Evolutionary conservation across 345 rosid genomes (phyloP).

Genomic region (Garcia nutans): DNA sequence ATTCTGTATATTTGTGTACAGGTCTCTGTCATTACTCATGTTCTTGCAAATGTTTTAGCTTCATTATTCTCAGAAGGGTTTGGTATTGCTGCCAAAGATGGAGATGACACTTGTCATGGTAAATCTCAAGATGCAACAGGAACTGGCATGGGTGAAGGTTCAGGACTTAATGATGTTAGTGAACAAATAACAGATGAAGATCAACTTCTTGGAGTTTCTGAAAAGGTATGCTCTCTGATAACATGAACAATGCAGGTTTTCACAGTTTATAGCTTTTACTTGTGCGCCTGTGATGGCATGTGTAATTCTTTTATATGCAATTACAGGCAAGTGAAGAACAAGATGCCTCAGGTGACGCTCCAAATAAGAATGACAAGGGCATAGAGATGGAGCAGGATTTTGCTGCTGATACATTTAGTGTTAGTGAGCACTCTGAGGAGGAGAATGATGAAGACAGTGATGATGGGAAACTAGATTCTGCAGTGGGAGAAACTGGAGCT

Average conservation of each 20-base stretch:
- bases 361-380: slow-evolving; percentile 67
- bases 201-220: slow-evolving; percentile 66
- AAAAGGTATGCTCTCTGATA: slow-evolving; percentile 44
- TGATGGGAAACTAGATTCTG: slow-evolving; percentile 69
- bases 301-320: slow-evolving; percentile 11
- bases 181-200: slow-evolving; percentile 90
- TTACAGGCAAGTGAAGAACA: slow-evolving; percentile 64
- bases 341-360: slow-evolving; percentile 53
- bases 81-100: slow-evolving; percentile 58
- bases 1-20: slow-evolving; percentile 32
- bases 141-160: slow-evolving; percentile 94
- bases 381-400: slow-evolving; percentile 89
- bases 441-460: slow-evolving; percentile 55
- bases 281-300: not conserved
- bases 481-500: slow-evolving; percentile 73
- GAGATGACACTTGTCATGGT: slow-evolving; percentile 48
- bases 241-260: not conserved
- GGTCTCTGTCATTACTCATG: slow-evolving; percentile 71
- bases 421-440: slow-evolving; percentile 74
- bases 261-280: not conserved
- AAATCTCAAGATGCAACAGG: slow-evolving; percentile 62
- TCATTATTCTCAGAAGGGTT: slow-evolving; percentile 75
- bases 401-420: slow-evolving; percentile 61
- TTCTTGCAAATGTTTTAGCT: slow-evolving; percentile 68
- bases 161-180: slow-evolving; percentile 77